These are phyloP conservation scores for Clonostachys sp. DNA, from an alignment of 2,329 filamentous ascomycete genomes.

Conservation along the genomic window DNA sequence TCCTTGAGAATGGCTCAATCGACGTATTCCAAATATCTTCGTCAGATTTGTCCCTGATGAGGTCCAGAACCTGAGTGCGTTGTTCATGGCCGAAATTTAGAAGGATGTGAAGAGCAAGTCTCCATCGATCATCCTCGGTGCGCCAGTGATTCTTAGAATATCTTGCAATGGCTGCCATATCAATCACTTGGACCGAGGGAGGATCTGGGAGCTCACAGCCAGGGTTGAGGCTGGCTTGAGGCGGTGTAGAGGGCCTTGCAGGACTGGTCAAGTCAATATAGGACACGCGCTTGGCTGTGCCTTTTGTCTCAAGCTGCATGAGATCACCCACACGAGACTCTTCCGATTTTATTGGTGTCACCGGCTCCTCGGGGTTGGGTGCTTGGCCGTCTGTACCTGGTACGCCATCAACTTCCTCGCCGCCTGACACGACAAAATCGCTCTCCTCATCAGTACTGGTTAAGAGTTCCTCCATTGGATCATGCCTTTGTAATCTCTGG, in stretches of 20 bases:
- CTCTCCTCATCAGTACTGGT: constrained; percentile 43
- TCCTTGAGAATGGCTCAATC: constrained; percentile 8
- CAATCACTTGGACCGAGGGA: background rate
- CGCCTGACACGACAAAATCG: constrained; percentile 42
- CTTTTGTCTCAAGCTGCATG: no score
- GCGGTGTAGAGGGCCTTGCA: background rate
- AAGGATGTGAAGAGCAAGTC: constrained; percentile 18
- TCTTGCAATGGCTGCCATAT: constrained; percentile 12
- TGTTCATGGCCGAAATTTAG: constrained; percentile 19
- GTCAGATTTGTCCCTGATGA: constrained; percentile 7
- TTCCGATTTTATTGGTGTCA: background rate
- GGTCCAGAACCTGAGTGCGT: constrained; percentile 15
- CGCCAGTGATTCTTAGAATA: constrained; percentile 13
- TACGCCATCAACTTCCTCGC: constrained; percentile 2
- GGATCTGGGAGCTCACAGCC: background rate
- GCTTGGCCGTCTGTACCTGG: constrained; percentile 8
- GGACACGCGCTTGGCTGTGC: background rate
- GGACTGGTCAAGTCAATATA: background rate
- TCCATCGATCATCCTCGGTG: constrained; percentile 17
- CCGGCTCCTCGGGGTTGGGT: background rate
- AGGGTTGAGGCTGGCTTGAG: no score
- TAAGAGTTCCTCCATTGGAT: constrained; percentile 42
- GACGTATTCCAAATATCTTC: constrained; percentile 11
- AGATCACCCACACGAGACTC: no score
- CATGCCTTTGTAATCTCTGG: background rate